phyloP scores from a whole-genome alignment of 495 filamentous ascomycete genomes.

The Podospora sp. region DNA sequence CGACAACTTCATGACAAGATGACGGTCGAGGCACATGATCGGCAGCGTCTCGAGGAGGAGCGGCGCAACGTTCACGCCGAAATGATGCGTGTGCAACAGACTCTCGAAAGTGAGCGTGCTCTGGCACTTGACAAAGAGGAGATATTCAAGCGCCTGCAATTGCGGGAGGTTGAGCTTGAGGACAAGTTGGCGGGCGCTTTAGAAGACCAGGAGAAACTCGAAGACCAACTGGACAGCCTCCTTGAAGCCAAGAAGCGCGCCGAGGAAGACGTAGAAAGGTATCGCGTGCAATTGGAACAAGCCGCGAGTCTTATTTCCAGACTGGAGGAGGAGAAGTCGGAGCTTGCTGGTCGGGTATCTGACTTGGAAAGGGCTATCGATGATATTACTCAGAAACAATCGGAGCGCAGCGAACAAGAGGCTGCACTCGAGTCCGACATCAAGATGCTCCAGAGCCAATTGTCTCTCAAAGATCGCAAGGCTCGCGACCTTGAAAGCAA shows the following conservation, averaged over 20 bases:
- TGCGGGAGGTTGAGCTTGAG: slow-evolving; percentile 81
- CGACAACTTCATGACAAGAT: slow-evolving; percentile 80
- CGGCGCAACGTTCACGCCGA: slow-evolving; percentile 83
- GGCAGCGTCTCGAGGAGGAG: slow-evolving; percentile 87
- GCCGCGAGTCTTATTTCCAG: slow-evolving; percentile 82
- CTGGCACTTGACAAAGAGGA: slow-evolving; percentile 97
- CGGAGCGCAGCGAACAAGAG: slow-evolving; percentile 70
- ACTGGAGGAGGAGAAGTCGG: slow-evolving; percentile 81
- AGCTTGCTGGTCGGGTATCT: slow-evolving; percentile 65
- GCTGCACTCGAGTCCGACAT: slow-evolving; percentile 76
- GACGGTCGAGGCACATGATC: slow-evolving; percentile 71
- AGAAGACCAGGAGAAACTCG: slow-evolving; percentile 90
- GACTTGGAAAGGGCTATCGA: slow-evolving; percentile 69
- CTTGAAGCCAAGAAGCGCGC: slow-evolving; percentile 87
- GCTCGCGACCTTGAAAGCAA: slow-evolving; percentile 84
- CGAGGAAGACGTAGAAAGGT: slow-evolving; percentile 80
- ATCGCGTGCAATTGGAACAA: slow-evolving; percentile 83
- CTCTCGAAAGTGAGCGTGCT: slow-evolving; percentile 90
- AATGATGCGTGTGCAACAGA: slow-evolving; percentile 85
- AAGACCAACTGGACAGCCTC: slow-evolving; percentile 88
- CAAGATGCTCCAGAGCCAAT: slow-evolving; percentile 88
- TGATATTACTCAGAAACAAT: slow-evolving; percentile 65
- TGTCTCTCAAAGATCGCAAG: slow-evolving; percentile 88
- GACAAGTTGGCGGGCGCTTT: slow-evolving; percentile 94
- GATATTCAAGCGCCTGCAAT: slow-evolving; percentile 92